A percentile compares a stretch with the other conserved stretches of the same genome.
These are phyloP conservation scores for Paraphoma sp. DNA, from an alignment of 2,329 filamentous ascomycete genomes.

Conservation along the genomic window DNA sequence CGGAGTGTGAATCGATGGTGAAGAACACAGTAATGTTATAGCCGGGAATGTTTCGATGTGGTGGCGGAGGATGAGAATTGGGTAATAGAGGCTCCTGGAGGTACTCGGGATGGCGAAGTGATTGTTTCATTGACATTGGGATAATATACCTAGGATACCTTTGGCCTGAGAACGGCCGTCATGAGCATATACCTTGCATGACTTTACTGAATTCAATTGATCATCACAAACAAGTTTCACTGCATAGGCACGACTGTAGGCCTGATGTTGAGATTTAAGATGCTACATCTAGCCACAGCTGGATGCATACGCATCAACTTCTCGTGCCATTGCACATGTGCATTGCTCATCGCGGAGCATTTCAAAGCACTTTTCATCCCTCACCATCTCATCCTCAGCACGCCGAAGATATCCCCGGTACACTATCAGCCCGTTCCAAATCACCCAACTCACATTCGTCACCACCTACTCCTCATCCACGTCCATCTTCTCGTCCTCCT, in stretches of 20 bases:
- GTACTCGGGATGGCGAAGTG: not conserved
- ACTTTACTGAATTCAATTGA: not conserved
- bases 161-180: not conserved
- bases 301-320: not conserved
- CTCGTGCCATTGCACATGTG: not conserved
- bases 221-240: not conserved
- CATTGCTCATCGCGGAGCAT: slow-evolving; percentile 1
- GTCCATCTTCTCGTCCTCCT: not conserved
- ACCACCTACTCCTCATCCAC: slow-evolving; percentile 7
- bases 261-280: not conserved
- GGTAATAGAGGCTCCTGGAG: not conserved
- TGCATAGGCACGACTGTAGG: not conserved
- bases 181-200: not conserved
- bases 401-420: slow-evolving; percentile 1
- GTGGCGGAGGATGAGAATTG: not conserved
- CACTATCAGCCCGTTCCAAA: not conserved
- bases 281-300: not conserved
- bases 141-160: slow-evolving; percentile 8
- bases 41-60: not conserved
- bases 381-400: not conserved
- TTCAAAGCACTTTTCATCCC: not conserved
- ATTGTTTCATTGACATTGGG: not conserved
- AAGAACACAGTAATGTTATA: not conserved
- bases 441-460: slow-evolving; percentile 5
- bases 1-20: no score